Conservation (phyloP, 768 basidiomycete genomes). For the Phallus indusiatus region DNA sequence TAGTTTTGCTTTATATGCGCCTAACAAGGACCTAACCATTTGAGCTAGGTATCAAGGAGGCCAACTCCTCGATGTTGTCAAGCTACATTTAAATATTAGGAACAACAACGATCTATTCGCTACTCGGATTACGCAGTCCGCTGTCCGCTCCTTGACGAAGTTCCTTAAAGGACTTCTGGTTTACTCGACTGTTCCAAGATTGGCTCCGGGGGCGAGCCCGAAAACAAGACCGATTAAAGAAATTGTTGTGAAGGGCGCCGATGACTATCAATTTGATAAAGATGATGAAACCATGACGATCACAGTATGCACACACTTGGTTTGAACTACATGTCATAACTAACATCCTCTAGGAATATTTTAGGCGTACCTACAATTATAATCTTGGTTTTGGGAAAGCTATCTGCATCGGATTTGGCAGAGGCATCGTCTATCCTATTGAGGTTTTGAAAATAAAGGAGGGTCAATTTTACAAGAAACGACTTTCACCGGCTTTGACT, state of each 20-base stretch:
- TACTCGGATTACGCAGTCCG: not conserved
- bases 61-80: conserved; percentile 36
- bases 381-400: not conserved
- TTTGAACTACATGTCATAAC: not conserved
- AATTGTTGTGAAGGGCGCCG: not conserved
- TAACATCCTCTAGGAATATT: not conserved
- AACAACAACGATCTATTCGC: not conserved
- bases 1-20: not conserved
- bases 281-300: not conserved
- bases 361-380: not conserved
- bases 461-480: conserved; percentile 2
- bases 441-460: not conserved
- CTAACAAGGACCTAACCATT: not conserved
- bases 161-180: not conserved
- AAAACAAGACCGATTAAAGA: not conserved
- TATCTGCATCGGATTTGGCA: not conserved
- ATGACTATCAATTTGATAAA: not conserved
- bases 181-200: not conserved
- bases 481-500: not conserved
- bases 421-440: not conserved
- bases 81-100: not conserved
- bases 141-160: not conserved
- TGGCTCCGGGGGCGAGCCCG: not conserved
- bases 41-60: conserved; percentile 45
- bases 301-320: not conserved